Base-by-base conservation (phyloP, 1,284 basidiomycete genomes). In the Microbotryum scabiosae region DNA sequence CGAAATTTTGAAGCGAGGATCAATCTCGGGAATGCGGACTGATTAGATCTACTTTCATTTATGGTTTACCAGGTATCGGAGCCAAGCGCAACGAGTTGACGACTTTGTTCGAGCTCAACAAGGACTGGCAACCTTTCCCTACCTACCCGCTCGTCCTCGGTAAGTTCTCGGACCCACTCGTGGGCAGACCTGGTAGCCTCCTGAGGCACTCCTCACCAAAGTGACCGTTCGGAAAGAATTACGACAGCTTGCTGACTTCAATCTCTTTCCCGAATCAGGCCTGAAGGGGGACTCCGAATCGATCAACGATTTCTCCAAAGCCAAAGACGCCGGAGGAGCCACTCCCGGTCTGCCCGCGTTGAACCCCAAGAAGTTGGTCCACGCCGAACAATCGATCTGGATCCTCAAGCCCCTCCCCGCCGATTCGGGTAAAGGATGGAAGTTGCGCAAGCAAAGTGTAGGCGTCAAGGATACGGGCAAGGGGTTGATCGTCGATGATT, bases 381-480 rank as follows among this genome's bases (percentile, higher is more conserved):
- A 76, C 62, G 75, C 74, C 45, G 75, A 76, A 61, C 75, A 76
- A 65, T 67, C 63, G 4, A 74, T 76, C 65, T 70, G 72, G 63
- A 70, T 76, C 20, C 63, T 75, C 45, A 68, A 69, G 30, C 67
- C 69, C 21, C 62, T 76, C 18, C 75, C 75, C 0, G 49, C 59
- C 56, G 81, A 82, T 32, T 85, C 83, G 68, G 85, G 84, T 5
- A 75, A 78, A 20, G 85, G 83, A 8, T 89, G 82, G 85, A 85
- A 78, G 71, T 79, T 82, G 70, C 82, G 77, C 67, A 80, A 76
- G 69, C 81, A 80, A 67, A 80, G 83, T 61, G 82, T 82, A 5
- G 82, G 82, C 59, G 76, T 89, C 21, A 81, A 81, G 56, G 88
- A 90, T 76, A 90, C 90, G 73, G 88, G 86, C 73, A 84, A 82